A percentile compares a stretch with the other conserved stretches of the same genome.
phyloP scores from a whole-genome alignment of 805 yeast genomes.

The Alloascoidea africana region DNA sequence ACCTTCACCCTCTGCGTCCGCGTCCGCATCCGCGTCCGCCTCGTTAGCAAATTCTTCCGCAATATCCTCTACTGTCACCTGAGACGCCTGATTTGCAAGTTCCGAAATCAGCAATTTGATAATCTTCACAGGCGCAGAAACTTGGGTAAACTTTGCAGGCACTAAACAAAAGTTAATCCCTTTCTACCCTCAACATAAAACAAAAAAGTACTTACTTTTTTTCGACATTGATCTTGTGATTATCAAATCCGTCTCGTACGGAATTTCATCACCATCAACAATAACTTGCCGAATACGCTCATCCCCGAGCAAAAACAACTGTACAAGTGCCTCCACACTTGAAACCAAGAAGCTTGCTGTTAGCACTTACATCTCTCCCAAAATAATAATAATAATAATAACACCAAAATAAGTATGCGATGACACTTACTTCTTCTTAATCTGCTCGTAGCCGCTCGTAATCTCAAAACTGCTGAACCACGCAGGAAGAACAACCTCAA shows the following conservation, averaged over 20 bases:
- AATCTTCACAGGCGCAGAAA: slow-evolving; percentile 60
- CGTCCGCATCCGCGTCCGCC: slow-evolving; percentile 10
- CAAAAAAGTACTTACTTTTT: slow-evolving; percentile 8
- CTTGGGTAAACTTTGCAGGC: slow-evolving; percentile 46
- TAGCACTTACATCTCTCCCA: background rate
- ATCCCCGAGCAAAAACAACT: slow-evolving; percentile 46
- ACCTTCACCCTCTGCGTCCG: slow-evolving; percentile 6
- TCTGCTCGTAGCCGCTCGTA: slow-evolving; percentile 63
- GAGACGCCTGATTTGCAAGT: slow-evolving; percentile 44
- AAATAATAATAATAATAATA: too few relatives aligned
- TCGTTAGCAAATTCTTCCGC: slow-evolving; percentile 14
- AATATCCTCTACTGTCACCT: slow-evolving; percentile 19
- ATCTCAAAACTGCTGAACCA: slow-evolving; percentile 80
- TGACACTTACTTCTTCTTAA: slow-evolving; percentile 28
- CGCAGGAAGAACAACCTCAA: slow-evolving; percentile 46
- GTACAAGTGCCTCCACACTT: slow-evolving; percentile 56
- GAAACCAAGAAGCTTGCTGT: slow-evolving; percentile 7
- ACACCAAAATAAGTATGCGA: background rate
- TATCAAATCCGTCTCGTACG: slow-evolving; percentile 45
- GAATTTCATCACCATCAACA: slow-evolving; percentile 70
- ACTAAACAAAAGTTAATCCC: slow-evolving; percentile 14
- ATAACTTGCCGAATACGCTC: slow-evolving; percentile 29
- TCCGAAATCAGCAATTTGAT: slow-evolving; percentile 58
- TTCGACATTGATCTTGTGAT: slow-evolving; percentile 78
- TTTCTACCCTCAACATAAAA: background rate